Evolutionary conservation across 108 stramenopile genomes (phyloP), one percentile per base, ranked within the genome.

Genomic region (Pelagomonas calceolata): DNA sequence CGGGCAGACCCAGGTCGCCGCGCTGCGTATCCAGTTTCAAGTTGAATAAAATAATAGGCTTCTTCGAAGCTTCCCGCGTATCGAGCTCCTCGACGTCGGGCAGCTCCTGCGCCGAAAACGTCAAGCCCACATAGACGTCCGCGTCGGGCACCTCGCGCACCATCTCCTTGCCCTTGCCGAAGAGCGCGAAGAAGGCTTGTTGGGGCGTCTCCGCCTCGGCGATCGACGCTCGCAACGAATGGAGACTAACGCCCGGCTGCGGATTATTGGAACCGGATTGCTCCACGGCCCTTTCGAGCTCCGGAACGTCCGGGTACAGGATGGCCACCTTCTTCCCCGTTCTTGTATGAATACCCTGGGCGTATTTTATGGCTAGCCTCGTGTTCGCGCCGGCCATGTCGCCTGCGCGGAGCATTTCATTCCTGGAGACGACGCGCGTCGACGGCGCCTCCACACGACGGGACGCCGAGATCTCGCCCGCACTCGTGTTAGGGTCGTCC

Each of bases 341-440:
- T 30, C 63, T 73, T 14, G 84, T 81, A 4, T 4, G 0, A 70
- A 95, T 89, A 60, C 78, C 76, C 70, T 84, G 79, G 33, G 89
- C 88, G 81, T 93, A 93, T 65, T 94, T 92, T 0, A 89, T 39
- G 14, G 93, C 93, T 65, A 95, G 81, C n/a, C 88, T 85, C 69
- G 93, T 81, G 78, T 95, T 96, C 31, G 95, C 93, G 68, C 84
- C 74, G 33, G 90, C 90, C 0, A 96, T 90, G 78, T 93, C 94
- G 77, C n/a, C n/a, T n/a, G n/a, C n/a, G n/a, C n/a, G 94, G 90
- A 17, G 95, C 93, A 35, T 77, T 80, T 36, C 93, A 92, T 78
- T 91, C 90, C 71, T 92, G 89, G 87, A 94, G 88, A 78, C 94
- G 93, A 39, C 94, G 74, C 0, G 92, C 91, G 63, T 82, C 81